A percentile compares a stretch with the other conserved stretches of the same genome.
Evolutionary conservation across 768 basidiomycete species (phyloP).

Genomic region (Lactifluus echinatus): DNA sequence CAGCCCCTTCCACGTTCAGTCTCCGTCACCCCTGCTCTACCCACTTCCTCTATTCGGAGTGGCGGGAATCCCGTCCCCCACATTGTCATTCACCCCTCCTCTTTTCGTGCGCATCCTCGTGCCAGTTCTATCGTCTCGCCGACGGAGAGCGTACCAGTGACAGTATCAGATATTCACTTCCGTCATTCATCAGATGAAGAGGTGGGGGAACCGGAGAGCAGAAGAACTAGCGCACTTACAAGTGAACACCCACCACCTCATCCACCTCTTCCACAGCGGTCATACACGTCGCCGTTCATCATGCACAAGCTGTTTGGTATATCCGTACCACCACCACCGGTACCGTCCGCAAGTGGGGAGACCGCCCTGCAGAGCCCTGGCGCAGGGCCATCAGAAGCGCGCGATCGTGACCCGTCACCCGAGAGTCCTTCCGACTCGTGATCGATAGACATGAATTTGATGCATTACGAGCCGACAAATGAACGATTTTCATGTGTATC

Average conservation of each 20-base stretch:
- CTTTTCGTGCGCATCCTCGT: constrained; percentile 18
- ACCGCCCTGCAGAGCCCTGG: constrained; percentile 6
- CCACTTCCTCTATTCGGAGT: constrained; percentile 1
- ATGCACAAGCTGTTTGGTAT: constrained; percentile 28
- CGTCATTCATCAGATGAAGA: constrained; percentile 27
- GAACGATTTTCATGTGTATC: neutral
- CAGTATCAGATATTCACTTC: constrained; percentile 32
- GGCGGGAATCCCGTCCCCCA: neutral
- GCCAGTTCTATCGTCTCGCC: constrained; percentile 23
- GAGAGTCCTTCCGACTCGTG: neutral
- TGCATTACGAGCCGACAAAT: neutral
- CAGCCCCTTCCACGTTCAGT: constrained; percentile 11
- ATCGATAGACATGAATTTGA: constrained; percentile 8
- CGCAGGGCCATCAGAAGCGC: constrained; percentile 10
- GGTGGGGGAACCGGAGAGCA: constrained; percentile 21
- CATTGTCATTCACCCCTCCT: constrained; percentile 18
- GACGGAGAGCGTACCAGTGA: constrained; percentile 29
- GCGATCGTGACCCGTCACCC: constrained; percentile 5
- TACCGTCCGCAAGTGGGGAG: neutral
- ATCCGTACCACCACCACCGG: constrained; percentile 7
- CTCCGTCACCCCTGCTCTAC: constrained; percentile 3
- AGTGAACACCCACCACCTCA: constrained; percentile 23
- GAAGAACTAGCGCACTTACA: constrained; percentile 19
- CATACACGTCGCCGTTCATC: constrained; percentile 27
- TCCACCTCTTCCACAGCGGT: constrained; percentile 22